Evolutionary conservation across 1,284 basidiomycete genomes (phyloP).

Genomic region (Volvariella surrecta): DNA sequence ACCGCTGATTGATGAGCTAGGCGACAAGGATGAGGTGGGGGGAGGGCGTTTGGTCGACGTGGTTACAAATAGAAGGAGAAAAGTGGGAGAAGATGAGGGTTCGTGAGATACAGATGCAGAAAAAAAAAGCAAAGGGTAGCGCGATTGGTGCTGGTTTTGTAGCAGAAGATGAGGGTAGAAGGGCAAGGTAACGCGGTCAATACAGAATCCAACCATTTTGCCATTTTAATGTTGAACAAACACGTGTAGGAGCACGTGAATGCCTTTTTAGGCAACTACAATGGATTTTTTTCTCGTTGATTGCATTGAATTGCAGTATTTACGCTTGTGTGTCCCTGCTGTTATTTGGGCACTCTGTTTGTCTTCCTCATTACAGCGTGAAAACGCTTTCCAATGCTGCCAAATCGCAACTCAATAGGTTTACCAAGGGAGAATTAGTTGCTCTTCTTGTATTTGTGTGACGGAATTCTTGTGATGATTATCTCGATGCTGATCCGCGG

Average conservation of each 20-base stretch:
- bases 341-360: too few species aligned
- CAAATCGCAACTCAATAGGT: too few species aligned
- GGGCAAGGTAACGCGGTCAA: conserved; percentile 14
- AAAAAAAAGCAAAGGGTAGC: conserved; percentile 15
- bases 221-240: conserved; percentile 35
- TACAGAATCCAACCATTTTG: conserved; percentile 18
- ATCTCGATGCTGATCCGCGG: too few species aligned
- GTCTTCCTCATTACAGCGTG: too few species aligned
- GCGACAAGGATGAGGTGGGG: conserved; percentile 67
- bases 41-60: conserved; percentile 57
- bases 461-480: too few species aligned
- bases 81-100: conserved; percentile 10
- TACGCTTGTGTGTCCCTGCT: too few species aligned
- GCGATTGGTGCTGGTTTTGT: conserved; percentile 11
- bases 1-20: conserved; percentile 53
- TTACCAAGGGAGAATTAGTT: too few species aligned
- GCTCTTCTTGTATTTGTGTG: too few species aligned
- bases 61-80: conserved; percentile 27
- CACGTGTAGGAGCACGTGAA: conserved; percentile 30
- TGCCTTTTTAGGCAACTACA: conserved; percentile 12
- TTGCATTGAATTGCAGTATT: too few species aligned
- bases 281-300: not conserved
- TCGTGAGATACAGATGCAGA: conserved; percentile 11
- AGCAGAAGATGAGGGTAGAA: conserved; percentile 16
- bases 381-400: too few species aligned